Base-by-base conservation (phyloP, 352 stramenopile species). In the Globisporangium mamillatum region DNA sequence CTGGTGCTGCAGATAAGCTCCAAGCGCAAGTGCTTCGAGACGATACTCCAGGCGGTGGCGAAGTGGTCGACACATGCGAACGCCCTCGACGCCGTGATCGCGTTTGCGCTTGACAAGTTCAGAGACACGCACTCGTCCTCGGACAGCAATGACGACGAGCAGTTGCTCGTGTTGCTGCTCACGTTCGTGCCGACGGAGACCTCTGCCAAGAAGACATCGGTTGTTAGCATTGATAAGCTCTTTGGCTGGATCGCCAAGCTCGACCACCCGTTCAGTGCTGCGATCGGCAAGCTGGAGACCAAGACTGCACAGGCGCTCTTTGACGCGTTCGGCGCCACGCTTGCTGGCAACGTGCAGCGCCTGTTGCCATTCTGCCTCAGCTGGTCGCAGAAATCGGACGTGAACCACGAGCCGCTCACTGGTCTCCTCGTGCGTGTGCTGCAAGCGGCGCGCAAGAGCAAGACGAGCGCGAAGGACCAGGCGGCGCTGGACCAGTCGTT, bases 141-240 rank as follows among this genome's bases (percentile, higher is more conserved):
- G 6, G 71, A 55, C 0, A 68, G 46, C 0, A 75, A 84, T 1
- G 73, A 72, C 25, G 84, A 92, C 52, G 74, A 83, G 9, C 84
- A 85, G 34, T 65, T 95, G 29, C 59, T 95, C 14, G 75, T 88
- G 14, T 66, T 93, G 14, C 76, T 90, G 53, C 75, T 95, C 59
- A 76, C 88, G 22, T 69, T 91, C 16, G 34, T 84, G 18, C 60
- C 70, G 6, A 59, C 36, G 14, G 38, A 64, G 7, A 50, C 29
- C 2, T 53, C 46, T 0, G 70, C 64, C 20, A 75, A 65, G 36
- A 77, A 79, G 25, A 60, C 25, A 27, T 10, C 68, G 1, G 29
- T 32, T 22, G 50, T 72, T n/a, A 58, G 60, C 25, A 48, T 91
- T 16, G 72, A 85, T 32, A 74, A 72, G 48, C 59, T 86, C 1